phyloP scores from a whole-genome alignment of 2,329 filamentous ascomycete genomes.

The Botrytis hyacinthi region DNA sequence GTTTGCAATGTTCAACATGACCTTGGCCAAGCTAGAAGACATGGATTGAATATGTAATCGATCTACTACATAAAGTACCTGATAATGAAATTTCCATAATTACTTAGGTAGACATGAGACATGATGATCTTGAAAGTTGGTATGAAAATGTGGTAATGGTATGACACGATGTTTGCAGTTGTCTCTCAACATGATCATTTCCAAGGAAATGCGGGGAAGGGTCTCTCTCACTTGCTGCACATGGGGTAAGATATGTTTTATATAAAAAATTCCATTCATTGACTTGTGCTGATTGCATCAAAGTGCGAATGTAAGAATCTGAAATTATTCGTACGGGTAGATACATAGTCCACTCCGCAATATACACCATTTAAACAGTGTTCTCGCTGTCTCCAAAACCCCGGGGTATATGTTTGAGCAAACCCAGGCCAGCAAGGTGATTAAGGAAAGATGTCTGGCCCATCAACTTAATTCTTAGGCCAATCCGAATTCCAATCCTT shows the following conservation, averaged over 20 bases:
- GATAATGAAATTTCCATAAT: background rate
- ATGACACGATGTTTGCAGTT: background rate
- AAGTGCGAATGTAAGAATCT: background rate
- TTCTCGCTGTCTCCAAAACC: background rate
- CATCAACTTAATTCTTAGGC: background rate
- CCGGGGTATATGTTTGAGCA: conserved; percentile 14
- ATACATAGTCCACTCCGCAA: background rate
- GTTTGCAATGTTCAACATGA: background rate
- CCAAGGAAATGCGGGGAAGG: background rate
- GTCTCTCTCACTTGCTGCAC: background rate
- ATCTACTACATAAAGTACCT: background rate
- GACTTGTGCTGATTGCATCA: background rate
- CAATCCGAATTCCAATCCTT: background rate
- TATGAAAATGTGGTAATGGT: background rate
- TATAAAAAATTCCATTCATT: background rate
- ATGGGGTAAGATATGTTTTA: background rate
- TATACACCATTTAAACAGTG: background rate
- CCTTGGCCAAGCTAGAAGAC: background rate
- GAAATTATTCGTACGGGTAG: background rate
- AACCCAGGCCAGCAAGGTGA: background rate
- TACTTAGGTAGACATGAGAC: background rate
- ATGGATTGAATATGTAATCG: background rate
- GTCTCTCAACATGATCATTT: background rate
- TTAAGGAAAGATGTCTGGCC: background rate
- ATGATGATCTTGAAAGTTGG: background rate